Evolutionary conservation across 2,329 filamentous ascomycete genomes (phyloP), one percentile per base, ranked within the genome.

Genomic region (Coniella vitis): DNA sequence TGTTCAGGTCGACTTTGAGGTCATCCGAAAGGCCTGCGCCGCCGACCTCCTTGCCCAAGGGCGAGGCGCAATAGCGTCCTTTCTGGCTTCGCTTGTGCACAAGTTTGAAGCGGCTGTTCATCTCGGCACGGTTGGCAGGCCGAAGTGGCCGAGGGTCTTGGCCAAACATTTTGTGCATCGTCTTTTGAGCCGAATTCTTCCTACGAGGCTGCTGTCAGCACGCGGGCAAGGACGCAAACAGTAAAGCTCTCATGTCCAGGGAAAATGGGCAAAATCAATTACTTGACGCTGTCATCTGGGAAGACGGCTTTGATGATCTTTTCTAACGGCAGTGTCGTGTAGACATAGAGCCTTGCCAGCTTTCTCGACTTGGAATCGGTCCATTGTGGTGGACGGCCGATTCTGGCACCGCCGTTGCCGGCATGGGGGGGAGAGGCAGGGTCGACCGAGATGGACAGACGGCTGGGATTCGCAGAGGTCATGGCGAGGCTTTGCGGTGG

Each of bases 71-170:
- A 35, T 45, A 54, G 42, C 58, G 59, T 12, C 52, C 56, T 21
- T 70, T 43, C 22, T 47, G 47, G 32, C 51, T 53, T 29, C 51
- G 51, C 64, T 4, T 67, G 64, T 20, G 72, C 72, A 16, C 63
- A 62, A 16, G 65, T 60, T 62, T 63, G 43, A 79, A 67, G 22
- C 76, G 74, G 29, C 69, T 68, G 38, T 65, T 64, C 70, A 79
- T 77, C 45, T 81, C 76, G 16, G 69, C 66, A 10, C 70, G 65
- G 32, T 66, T 70, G 51, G 69, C 71, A 1, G 78, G 76, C 17
- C 75, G 72, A 43, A 81, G 66, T 69, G 77, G 79, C 58, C 78
- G 70, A 25, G 77, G 75, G 34, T 82, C 75, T 53, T 81, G 78
- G 54, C 79, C 77, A 29, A 81, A 69, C 53, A 79, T 70, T 7